Base-by-base conservation (phyloP, 306 rosid genomes). In the Elaeagnus macrophylla region DNA sequence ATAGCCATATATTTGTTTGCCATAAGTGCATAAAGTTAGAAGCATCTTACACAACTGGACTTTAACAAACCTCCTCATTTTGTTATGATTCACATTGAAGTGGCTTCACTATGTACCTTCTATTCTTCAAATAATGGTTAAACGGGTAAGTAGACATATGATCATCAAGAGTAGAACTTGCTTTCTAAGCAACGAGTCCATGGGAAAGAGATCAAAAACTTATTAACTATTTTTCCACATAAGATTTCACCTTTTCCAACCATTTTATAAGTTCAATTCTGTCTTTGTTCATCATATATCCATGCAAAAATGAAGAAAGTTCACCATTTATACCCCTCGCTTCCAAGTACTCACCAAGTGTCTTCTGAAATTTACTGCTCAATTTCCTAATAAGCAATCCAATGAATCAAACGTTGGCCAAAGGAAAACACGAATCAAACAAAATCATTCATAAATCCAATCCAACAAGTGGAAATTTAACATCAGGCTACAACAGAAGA, bases 231-330 rank as follows among this genome's bases (percentile, higher is more conserved):
- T 71, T 74, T 48, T 79, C 86, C 45, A 90, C 69, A 70, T 70
- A 78, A 41, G 68, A 68, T 67, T 78, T 65, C 72, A 86, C 85
- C 12, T 61, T 67, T 56, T 56, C 73, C 74, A 90, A 51, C 88
- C 90, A 90, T 41, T 61, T 64, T 45, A 86, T 61, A 71, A 83
- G 86, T 67, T 86, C 97, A 72, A 66, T 69, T 65, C 79, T 83
- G 60, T 83, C 91, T 76, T 90, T 91, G 85, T 86, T 86, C 86
- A 60, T 67, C 84, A 86, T 78, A 65, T 65, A 86, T 14, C 80
- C 68, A 56, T 82, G 93, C 78, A 91, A 76, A 75, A 91, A 91
- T 55, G 12, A 42, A 45, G 79, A 69, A 16, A 86, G 94, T 39
- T 80, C 86, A 59, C 75, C 62, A 60, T 81, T 74, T 62, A 90